Conservation (phyloP, 2,329 filamentous ascomycete genomes). For the Monascus ruber region DNA sequence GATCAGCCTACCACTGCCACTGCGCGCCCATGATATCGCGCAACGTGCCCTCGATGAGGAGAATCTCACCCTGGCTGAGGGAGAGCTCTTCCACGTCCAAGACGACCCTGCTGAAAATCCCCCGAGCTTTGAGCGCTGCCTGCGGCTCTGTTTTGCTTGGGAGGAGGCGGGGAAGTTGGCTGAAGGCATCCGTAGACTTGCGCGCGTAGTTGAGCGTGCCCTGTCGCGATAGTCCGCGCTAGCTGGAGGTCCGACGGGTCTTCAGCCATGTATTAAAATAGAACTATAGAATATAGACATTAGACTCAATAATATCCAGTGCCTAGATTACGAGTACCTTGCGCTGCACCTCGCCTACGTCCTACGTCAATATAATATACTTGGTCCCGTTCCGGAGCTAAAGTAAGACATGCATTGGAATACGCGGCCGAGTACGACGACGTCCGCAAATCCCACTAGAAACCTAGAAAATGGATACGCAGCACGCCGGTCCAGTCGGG, state of each 20-base stretch:
- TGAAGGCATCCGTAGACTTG: constrained; percentile 57
- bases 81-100: constrained; percentile 57
- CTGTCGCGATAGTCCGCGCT: background rate
- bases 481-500: too few species aligned
- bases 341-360: too few species aligned
- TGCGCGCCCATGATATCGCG: constrained; percentile 47
- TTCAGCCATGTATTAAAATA: too few species aligned
- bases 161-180: constrained; percentile 53
- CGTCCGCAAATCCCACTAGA: too few species aligned
- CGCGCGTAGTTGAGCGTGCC: constrained; percentile 12
- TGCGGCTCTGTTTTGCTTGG: constrained; percentile 64
- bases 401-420: too few species aligned
- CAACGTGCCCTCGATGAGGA: constrained; percentile 49
- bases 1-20: constrained; percentile 49
- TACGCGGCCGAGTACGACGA: too few species aligned
- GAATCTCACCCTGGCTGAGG: constrained; percentile 56
- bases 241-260: background rate
- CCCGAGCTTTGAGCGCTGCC: constrained; percentile 45
- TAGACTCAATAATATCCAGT: too few species aligned
- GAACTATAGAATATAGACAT: too few species aligned
- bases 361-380: too few species aligned
- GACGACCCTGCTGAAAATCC: constrained; percentile 41
- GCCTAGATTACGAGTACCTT: too few species aligned
- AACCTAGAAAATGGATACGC: too few species aligned
- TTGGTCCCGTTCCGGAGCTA: too few species aligned